Evolutionary conservation across 2,329 filamentous ascomycete genomes (phyloP), one percentile per base, ranked within the genome.

Genomic region (Cladosporium oxysporum): DNA sequence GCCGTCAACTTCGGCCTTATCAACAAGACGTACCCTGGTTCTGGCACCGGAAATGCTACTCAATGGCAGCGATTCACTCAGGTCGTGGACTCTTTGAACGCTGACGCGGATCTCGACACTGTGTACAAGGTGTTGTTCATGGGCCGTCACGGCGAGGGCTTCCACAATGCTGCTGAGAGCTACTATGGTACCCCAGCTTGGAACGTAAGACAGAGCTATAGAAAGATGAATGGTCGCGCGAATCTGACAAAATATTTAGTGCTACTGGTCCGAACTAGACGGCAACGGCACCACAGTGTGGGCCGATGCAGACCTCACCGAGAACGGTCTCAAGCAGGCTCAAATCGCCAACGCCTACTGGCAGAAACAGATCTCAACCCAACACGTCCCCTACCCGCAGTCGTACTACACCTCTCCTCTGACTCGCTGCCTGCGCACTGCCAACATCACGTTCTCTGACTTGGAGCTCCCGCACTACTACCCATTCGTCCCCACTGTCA

Each of bases 81-180:
- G 66, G 86, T 88, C 70, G 83, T 91, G 49, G 74, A 81, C 16
- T 77, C 79, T 14, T 74, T 91, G 62, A 91, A 91, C 77, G 75
- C 74, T 3, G 74, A 82, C 2, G 76, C 79, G 0, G 73, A 73
- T n/a, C 75, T 76, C 10, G 82, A 82, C 58, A 83, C 84, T 11
- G 89, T 66, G 87, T 91, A 90, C 79, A 89, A 90, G 71, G 82
- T 92, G 2, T 75, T 91, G n/a, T 88, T 88, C 76, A 82, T 91
- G 77, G 89, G 86, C 28, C 85, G 90, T 49, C 90, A 92, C 71
- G 90, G 90, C 10, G 84, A 91, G 75, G 90, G 90, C 7, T 79
- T 80, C 64, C 84, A 89, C 75, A 89, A 89, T 71, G 85, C 85
- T 7, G 88, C 88, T 11, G 86, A 91, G 75, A 80, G 80, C 35